Percentiles rank a stretch among this genome's conserved stretches.
Conservation (phyloP, 2,329 filamentous ascomycete genomes). For the Paraphoma sp. region DNA sequence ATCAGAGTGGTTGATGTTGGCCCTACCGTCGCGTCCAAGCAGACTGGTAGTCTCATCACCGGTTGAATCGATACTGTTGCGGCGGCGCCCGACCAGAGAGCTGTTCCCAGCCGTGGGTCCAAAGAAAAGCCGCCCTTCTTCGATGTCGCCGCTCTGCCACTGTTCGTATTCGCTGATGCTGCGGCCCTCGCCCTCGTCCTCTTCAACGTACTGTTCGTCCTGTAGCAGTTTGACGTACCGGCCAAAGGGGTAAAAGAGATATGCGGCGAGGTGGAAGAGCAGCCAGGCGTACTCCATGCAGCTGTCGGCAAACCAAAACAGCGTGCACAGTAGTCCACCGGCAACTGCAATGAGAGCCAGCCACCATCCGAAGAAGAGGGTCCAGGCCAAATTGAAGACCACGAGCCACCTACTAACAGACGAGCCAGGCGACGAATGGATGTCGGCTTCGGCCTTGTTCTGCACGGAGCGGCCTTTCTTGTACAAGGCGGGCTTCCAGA, state of each 20-base stretch:
- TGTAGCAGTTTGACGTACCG: slow-evolving; percentile 93
- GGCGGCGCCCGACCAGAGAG: slow-evolving; percentile 83
- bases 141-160: slow-evolving; percentile 97
- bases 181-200: slow-evolving; percentile 93
- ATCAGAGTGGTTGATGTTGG: slow-evolving; percentile 48
- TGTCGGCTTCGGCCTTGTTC: slow-evolving; percentile 94
- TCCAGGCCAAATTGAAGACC: slow-evolving; percentile 90
- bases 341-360: slow-evolving; percentile 77
- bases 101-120: slow-evolving; percentile 73
- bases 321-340: slow-evolving; percentile 78
- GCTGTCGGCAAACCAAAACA: slow-evolving; percentile 78
- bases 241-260: slow-evolving; percentile 95
- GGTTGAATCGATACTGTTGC: slow-evolving; percentile 86
- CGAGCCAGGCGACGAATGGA: slow-evolving; percentile 91
- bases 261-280: slow-evolving; percentile 81
- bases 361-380: slow-evolving; percentile 95
- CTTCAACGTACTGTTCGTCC: slow-evolving; percentile 91
- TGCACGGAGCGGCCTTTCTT: slow-evolving; percentile 97
- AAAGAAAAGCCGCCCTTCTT: slow-evolving; percentile 95
- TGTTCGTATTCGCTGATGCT: slow-evolving; percentile 99
- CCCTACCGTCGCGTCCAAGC: slow-evolving; percentile 70
- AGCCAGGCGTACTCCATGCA: slow-evolving; percentile 85
- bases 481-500: slow-evolving; percentile 98
- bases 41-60: slow-evolving; percentile 90
- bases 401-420: slow-evolving; percentile 84